A percentile compares a stretch with the other conserved stretches of the same genome.
These are phyloP conservation scores for Tardiomyces blankii DNA, from an alignment of 1,139 yeast species.

Conservation along the genomic window DNA sequence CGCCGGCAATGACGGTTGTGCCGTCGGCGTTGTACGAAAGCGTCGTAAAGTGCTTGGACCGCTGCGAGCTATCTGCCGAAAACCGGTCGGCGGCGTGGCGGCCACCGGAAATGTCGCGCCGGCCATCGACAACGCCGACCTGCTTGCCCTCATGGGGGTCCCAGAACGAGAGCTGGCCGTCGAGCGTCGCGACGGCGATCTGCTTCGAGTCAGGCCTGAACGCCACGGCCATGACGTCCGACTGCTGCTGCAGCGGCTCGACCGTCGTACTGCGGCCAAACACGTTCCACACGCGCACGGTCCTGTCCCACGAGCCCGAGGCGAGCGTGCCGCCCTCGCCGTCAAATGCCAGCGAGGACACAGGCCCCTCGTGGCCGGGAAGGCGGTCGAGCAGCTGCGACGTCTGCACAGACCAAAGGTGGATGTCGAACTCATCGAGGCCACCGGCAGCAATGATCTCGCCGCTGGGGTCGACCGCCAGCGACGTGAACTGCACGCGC, in stretches of 20 bases:
- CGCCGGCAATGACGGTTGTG: constrained; percentile 76
- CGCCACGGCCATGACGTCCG: constrained; percentile 77
- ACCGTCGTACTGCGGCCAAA: constrained; percentile 70
- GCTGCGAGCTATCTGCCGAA: constrained; percentile 64
- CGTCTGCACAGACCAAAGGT: constrained; percentile 96
- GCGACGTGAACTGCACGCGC: constrained; percentile 73
- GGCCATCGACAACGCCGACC: constrained; percentile 74
- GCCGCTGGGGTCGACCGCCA: constrained; percentile 96
- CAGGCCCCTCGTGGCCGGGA: constrained; percentile 94
- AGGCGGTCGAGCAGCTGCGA: constrained; percentile 80
- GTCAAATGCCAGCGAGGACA: constrained; percentile 81
- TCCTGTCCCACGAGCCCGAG: constrained; percentile 94
- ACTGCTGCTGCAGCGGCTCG: constrained; percentile 77
- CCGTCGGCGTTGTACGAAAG: constrained; percentile 88
- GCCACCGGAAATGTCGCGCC: constrained; percentile 80
- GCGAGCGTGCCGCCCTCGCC: constrained; percentile 66
- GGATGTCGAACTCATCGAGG: constrained; percentile 77
- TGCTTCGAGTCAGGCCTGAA: constrained; percentile 91
- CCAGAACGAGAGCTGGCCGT: constrained; percentile 79
- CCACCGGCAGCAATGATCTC: constrained; percentile 96
- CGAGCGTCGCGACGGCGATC: constrained; percentile 78
- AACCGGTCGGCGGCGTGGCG: constrained; percentile 76
- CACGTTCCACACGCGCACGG: constrained; percentile 86
- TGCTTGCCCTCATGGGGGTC: constrained; percentile 77
- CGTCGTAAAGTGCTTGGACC: constrained; percentile 77